Evolutionary conservation across 768 basidiomycete species (phyloP), one percentile per base, ranked within the genome.

Genomic region (Rhodotorula graminis): DNA sequence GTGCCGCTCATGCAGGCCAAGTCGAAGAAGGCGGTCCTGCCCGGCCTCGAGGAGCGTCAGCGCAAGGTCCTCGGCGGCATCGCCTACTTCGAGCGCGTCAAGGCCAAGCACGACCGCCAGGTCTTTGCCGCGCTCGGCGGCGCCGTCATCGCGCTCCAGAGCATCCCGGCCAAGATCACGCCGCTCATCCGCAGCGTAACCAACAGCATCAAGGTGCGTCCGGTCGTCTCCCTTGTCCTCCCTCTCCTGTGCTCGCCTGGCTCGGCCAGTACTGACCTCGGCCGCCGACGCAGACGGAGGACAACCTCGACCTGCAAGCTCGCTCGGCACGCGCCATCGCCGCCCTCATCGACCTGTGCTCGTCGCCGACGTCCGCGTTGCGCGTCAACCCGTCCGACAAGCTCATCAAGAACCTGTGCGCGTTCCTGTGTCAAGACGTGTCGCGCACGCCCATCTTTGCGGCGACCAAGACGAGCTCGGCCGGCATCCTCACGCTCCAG

Each of bases 101-200:
- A 95, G 82, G 85, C 85, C 42, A 89, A 90, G 77, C 87, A 93
- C 78, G 94, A 97, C 75, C 86, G 87, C 31, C 90, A 93, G 55
- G 89, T 97, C 29, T 88, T 88, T 3, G 92, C 96, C 14, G 88
- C 92, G 0, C 90, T 96, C 77, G 92, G 94, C 15, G 89, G 91
- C 3, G 92, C 94, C 0, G 89, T 93, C 75, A 89, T 99, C 21
- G 89, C 93, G 15, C 87, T 97, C 74, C 85, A 86, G 79, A 87
- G 87, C 47, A 88, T 92, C 19, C 95, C 96, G 0, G 88, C 92
- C 72, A 97, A 96, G 82, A 88, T 98, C 73, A 95, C 92, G 77
- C 94, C 96, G 0, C 88, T 99, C 61, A 93, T 99, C 57, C 93
- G 94, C 80, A 92, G 91, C 33, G 88, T 98, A 67, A 98, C 97